Conservation (phyloP, 495 filamentous ascomycete genomes). For the Clohesyomyces aquaticus region DNA sequence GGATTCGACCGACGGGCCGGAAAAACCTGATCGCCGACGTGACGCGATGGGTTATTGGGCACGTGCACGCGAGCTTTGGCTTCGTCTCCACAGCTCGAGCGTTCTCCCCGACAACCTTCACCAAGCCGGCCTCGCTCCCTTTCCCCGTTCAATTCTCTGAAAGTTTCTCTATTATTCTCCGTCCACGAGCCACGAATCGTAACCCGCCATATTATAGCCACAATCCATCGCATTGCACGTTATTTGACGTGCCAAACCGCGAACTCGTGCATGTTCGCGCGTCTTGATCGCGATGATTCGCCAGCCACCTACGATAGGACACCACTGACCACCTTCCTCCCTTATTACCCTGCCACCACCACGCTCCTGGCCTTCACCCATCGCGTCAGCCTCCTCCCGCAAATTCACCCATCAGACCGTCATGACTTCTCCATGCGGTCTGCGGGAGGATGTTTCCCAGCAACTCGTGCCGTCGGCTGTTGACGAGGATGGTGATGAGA, state of each 20-base stretch:
- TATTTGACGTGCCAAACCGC: too few species aligned
- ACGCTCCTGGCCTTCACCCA: slow-evolving; percentile 17
- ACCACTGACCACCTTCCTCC: slow-evolving; percentile 24
- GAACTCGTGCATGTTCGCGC: slow-evolving; percentile 8
- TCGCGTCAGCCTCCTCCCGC: slow-evolving; percentile 9
- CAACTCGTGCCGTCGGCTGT: slow-evolving; percentile 28
- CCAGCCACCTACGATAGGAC: slow-evolving; percentile 34
- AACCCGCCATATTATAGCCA: too few species aligned
- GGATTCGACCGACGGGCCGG: neutral
- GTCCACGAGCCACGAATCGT: too few species aligned
- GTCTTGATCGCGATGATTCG: slow-evolving; percentile 27
- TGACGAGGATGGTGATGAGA: slow-evolving; percentile 18
- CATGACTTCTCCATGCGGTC: slow-evolving; percentile 40
- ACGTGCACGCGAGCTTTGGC: neutral
- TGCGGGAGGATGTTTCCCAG: slow-evolving; percentile 29
- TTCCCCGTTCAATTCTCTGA: too few species aligned
- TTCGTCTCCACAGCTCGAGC: neutral
- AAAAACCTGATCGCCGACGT: neutral
- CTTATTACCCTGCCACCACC: slow-evolving; percentile 6
- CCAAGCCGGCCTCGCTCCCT: neutral
- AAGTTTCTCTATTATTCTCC: too few species aligned
- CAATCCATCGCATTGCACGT: too few species aligned
- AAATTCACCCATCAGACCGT: slow-evolving; percentile 8
- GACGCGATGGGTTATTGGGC: neutral
- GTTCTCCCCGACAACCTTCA: neutral